Base-by-base conservation (phyloP, 2,329 filamentous ascomycete species). In the Curvularia sp. region DNA sequence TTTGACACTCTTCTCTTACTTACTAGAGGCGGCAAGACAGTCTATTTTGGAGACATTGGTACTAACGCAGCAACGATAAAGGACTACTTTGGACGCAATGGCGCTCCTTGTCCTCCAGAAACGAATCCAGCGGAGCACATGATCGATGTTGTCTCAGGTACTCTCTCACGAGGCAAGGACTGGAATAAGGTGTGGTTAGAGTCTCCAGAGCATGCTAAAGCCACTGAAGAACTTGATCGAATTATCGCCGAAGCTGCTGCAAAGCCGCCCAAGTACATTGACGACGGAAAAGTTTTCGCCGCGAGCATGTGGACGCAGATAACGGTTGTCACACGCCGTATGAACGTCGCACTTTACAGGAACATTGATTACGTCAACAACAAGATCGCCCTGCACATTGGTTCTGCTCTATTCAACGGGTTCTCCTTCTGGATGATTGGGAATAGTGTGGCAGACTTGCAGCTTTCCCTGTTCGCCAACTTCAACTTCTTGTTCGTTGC, bases 61-160 rank as follows among this genome's bases (percentile, higher is more conserved):
- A 78, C 88, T 65, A 86, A 89, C 74, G 88, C 88, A 1, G 79
- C 82, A 53, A 84, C 79, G 0, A 77, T 94, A 71, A 89, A 85
- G 1, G 79, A 79, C 53, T 95, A 94, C 76, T 93, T 95, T 67
- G 89, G 91, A 74, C 81, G 84, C 32, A 85, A 90, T 65, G 87
- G 89, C 43, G 88, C 86, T 0, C 79, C 81, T 30, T 93, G 89
- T 71, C 86, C 86, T 0, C 57, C 75, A 0, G 84, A 86, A 8
- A 87, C 87, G 25, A 95, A 94, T 77, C 91, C 90, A 4, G 91
- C 91, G 18, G 91, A 94, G 74, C 91, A 87, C 85, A 91, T 93
- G 87, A 72, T 84, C 28, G 79, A 82, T 49, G 77, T 81, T 55
- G 82, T 63, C 32, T 59, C 42, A 34, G 57, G 46, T 13, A 49